A percentile compares a stretch with the other conserved stretches of the same genome.
These are phyloP conservation scores for Exidia glandulosa DNA, from an alignment of 768 basidiomycete species.

Conservation along the genomic window DNA sequence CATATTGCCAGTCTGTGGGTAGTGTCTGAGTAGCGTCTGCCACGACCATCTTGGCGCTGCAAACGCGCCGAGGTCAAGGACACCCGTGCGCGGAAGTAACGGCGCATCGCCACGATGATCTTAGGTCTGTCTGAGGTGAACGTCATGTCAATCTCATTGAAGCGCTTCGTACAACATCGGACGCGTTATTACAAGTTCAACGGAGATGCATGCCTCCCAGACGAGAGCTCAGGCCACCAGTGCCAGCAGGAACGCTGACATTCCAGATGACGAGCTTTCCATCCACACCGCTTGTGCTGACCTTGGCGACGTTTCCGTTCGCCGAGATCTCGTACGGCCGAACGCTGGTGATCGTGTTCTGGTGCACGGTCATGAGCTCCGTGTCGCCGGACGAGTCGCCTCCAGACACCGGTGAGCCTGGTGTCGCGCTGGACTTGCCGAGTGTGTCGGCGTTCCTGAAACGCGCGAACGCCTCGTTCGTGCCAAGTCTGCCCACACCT, in stretches of 20 bases:
- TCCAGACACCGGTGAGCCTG: slow-evolving; percentile 17
- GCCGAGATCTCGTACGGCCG: slow-evolving; percentile 54
- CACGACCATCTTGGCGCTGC: slow-evolving; percentile 2
- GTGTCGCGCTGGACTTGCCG: slow-evolving; percentile 29
- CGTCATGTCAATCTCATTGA: too few species aligned
- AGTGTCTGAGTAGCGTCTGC: slow-evolving; percentile 17
- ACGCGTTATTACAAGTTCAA: background rate
- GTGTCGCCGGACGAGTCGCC: slow-evolving; percentile 35
- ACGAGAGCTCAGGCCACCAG: slow-evolving; percentile 30
- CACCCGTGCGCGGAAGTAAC: too few species aligned
- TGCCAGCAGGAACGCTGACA: slow-evolving; percentile 37
- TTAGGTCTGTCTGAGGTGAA: background rate
- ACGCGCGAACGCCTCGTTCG: slow-evolving; percentile 86
- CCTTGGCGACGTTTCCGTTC: slow-evolving; percentile 50
- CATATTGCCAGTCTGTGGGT: slow-evolving; percentile 64
- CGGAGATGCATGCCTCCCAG: slow-evolving; percentile 35
- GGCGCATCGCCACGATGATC: too few species aligned
- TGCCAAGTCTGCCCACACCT: slow-evolving; percentile 57
- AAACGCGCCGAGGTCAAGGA: too few species aligned
- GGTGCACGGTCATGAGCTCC: slow-evolving; percentile 83
- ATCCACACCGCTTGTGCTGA: slow-evolving; percentile 91
- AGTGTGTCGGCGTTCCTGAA: slow-evolving; percentile 88
- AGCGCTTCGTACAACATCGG: background rate
- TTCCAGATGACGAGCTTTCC: slow-evolving; percentile 90
- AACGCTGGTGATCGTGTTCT: slow-evolving; percentile 95